Evolutionary conservation across 2,329 filamentous ascomycete species (phyloP), one percentile per base, ranked within the genome.

Genomic region (Rutstroemia sydowiana): DNA sequence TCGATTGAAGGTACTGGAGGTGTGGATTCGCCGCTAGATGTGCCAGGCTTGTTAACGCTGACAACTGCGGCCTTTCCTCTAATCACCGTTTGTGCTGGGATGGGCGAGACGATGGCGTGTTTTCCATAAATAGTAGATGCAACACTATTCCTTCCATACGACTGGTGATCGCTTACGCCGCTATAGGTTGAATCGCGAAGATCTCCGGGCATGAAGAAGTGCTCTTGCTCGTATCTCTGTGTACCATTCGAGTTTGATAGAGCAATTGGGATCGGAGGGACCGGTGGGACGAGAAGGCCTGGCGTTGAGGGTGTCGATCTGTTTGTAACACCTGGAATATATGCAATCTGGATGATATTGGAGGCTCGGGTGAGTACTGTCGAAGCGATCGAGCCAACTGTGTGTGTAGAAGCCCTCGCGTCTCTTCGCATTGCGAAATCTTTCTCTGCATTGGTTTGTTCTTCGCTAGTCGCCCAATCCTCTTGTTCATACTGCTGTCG

Each of bases 271-370:
- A 97, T 89, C 14, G 92, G 90, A 39, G 93, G 93, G 4, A 98
- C 91, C 0, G 92, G 92, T n/a, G 91, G 90, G 4, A 95, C 87
- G 46, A 92, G 78, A 18, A 89, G 73, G 36, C 82, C 83, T 3
- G 88, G 88, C 0, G 89, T 92, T n/a, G 86, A 84, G 5, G 88
- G 87, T 7, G 85, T 84, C 11, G 91, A 90, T 60, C 92, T 82
- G 71, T 96, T 96, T 55, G 89, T 96, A 63, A 97, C 91, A 55
- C 93, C 93, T 13, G 93, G 93, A 59, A 98, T 97, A 69, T 97
- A 98, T 51, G 93, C 93, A 70, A 98, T 98, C 71, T 97, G 93
- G 63, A 98, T 98, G 67, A 98, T 92, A 73, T 98, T 98, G 64
- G 93, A 97, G 45, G 93, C 93, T 56, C 93, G 84, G 16, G 93